Percentiles rank a stretch among this genome's conserved stretches.
phyloP scores from a whole-genome alignment of 352 stramenopile genomes.

The Phytophthora rubi region DNA sequence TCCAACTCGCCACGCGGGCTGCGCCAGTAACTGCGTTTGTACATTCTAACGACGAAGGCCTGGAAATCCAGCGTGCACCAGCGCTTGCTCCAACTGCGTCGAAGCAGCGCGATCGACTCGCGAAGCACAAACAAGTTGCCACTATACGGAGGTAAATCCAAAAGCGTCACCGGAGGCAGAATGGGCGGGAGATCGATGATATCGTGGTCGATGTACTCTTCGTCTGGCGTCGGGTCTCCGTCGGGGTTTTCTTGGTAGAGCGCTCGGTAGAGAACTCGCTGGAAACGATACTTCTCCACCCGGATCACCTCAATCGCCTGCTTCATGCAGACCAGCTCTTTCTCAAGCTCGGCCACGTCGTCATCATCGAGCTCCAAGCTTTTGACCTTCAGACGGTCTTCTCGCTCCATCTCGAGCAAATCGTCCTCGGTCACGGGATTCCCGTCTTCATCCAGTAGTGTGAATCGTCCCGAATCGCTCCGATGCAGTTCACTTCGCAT shows the following conservation, averaged over 20 bases:
- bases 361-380: constrained; percentile 65
- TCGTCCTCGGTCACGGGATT: constrained; percentile 62
- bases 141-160: constrained; percentile 68
- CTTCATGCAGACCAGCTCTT: constrained; percentile 54
- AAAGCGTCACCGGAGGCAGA: constrained; percentile 27
- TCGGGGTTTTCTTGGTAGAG: constrained; percentile 43
- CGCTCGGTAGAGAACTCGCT: constrained; percentile 55
- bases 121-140: constrained; percentile 79
- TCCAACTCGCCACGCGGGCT: constrained; percentile 63
- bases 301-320: constrained; percentile 69
- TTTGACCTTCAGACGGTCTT: constrained; percentile 55
- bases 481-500: constrained; percentile 34
- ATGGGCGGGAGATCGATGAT: constrained; percentile 29
- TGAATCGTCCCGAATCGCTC: constrained; percentile 49
- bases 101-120: constrained; percentile 66
- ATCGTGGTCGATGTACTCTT: not conserved
- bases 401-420: constrained; percentile 54
- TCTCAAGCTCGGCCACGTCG: constrained; percentile 58
- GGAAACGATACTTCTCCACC: constrained; percentile 64
- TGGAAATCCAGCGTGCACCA: constrained; percentile 81
- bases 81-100: constrained; percentile 80
- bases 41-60: constrained; percentile 59
- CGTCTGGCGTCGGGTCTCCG: constrained; percentile 3
- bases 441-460: constrained; percentile 63
- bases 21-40: constrained; percentile 86